Evolutionary conservation across 176 grass and related monocot species (phyloP).

Genomic region (Puya raimondii): DNA sequence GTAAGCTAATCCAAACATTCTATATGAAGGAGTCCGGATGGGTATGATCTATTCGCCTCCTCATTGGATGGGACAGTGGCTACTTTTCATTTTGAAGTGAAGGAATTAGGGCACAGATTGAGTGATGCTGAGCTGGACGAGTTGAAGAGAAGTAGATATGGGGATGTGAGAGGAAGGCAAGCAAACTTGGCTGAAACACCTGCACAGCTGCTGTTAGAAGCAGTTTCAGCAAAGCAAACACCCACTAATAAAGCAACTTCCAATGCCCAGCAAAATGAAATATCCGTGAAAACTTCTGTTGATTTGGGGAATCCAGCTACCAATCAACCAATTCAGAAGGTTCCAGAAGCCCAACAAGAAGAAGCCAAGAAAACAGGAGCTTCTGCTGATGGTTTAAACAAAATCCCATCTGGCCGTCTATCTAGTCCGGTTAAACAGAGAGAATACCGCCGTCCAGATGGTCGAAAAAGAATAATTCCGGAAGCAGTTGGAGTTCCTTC

Average conservation of each 20-base stretch:
- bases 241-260: conserved; percentile 40
- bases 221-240: conserved; percentile 68
- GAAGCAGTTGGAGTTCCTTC: conserved; percentile 87
- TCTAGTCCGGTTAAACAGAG: conserved; percentile 92
- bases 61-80: conserved; percentile 93
- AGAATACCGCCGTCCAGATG: conserved; percentile 88
- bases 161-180: conserved; percentile 89
- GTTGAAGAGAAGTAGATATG: conserved; percentile 86
- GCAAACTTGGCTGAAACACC: conserved; percentile 88
- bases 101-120: conserved; percentile 83
- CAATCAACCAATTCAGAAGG: conserved; percentile 43
- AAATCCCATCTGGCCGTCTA: conserved; percentile 31
- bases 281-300: conserved; percentile 33
- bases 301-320: conserved; percentile 33
- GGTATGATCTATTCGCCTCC: conserved; percentile 90
- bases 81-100: conserved; percentile 86
- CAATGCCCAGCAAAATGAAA: conserved; percentile 40
- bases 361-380: conserved; percentile 41
- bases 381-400: conserved; percentile 41
- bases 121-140: conserved; percentile 89
- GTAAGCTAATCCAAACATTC: neutral
- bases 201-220: conserved; percentile 73
- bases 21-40: conserved; percentile 85
- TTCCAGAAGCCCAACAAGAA: conserved; percentile 44
- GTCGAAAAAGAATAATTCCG: conserved; percentile 95